These are phyloP conservation scores for Patellifolia procumbens DNA, from an alignment of 179 eudicot genomes.

Conservation along the genomic window DNA sequence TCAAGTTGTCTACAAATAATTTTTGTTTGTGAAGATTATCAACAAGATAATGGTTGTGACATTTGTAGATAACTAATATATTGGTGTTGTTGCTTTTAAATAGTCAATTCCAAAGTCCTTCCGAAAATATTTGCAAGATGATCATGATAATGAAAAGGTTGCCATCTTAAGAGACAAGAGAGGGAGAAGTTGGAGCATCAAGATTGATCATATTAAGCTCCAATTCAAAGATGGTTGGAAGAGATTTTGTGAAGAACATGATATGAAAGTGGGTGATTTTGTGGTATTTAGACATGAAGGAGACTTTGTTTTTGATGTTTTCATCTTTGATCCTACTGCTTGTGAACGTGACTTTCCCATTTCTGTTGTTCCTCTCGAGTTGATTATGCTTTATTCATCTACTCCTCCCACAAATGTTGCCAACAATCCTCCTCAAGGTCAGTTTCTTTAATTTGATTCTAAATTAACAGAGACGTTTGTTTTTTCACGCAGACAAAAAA, in stretches of 20 bases:
- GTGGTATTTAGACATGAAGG: constrained; percentile 25
- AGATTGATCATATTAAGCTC: not conserved
- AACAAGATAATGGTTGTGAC: too few species aligned
- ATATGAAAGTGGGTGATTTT: constrained; percentile 28
- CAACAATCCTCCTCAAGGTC: too few species aligned
- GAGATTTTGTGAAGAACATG: constrained; percentile 18
- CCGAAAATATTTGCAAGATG: constrained; percentile 3
- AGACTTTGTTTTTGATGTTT: constrained; percentile 19
- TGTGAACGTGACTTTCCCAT: constrained; percentile 15
- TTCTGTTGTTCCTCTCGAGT: not conserved
- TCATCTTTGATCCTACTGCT: constrained; percentile 20
- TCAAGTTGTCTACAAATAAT: too few species aligned
- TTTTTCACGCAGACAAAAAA: too few species aligned
- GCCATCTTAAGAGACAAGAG: constrained; percentile 4
- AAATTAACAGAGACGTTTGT: too few species aligned
- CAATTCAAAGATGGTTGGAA: constrained; percentile 30
- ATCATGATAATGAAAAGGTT: not conserved
- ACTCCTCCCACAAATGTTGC: too few species aligned
- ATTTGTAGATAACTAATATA: too few species aligned
- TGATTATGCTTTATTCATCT: too few species aligned
- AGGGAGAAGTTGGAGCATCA: constrained; percentile 14
- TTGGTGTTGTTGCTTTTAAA: not conserved
- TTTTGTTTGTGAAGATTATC: too few species aligned
- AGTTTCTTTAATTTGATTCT: too few species aligned
- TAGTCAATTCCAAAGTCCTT: constrained; percentile 32